Percentiles rank a stretch among this genome's conserved stretches.
These are phyloP conservation scores for Taiwanofungus camphoratus DNA, from an alignment of 1,284 basidiomycete species.

Conservation along the genomic window DNA sequence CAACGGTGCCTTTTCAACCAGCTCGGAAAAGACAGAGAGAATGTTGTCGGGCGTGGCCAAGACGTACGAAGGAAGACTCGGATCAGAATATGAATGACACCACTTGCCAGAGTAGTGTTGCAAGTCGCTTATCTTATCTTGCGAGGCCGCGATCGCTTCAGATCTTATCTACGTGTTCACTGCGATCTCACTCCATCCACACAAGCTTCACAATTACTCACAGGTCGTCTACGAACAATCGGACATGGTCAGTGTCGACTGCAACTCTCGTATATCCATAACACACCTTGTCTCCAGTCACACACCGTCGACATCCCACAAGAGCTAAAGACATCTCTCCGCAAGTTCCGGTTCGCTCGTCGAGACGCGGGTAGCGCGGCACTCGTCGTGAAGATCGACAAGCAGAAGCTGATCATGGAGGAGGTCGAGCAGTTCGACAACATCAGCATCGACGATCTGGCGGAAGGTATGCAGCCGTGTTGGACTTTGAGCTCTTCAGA, in stretches of 20 bases:
- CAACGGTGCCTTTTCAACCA: too few species aligned
- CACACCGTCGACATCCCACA: constrained; percentile 81
- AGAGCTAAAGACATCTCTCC: constrained; percentile 66
- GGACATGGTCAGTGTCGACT: not conserved
- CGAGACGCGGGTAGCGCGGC: constrained; percentile 67
- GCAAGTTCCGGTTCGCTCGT: constrained; percentile 80
- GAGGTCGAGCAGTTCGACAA: constrained; percentile 76
- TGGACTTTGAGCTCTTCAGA: constrained; percentile 2
- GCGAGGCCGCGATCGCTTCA: too few species aligned
- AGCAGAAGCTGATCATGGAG: constrained; percentile 71
- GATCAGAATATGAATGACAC: too few species aligned
- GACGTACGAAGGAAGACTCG: too few species aligned
- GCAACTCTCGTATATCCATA: not conserved
- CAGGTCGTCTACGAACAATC: too few species aligned
- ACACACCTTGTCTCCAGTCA: constrained; percentile 34
- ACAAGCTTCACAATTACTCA: too few species aligned
- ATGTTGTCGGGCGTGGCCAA: too few species aligned
- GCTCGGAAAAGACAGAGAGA: too few species aligned
- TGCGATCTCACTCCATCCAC: too few species aligned
- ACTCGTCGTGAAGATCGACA: constrained; percentile 85
- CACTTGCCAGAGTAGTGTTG: too few species aligned
- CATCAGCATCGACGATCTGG: constrained; percentile 76
- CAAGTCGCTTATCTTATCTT: too few species aligned
- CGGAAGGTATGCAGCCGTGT: constrained; percentile 53
- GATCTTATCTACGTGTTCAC: too few species aligned